Conservation (phyloP, 106 monocot species). For the Phalaenopsis aphrodite region DNA sequence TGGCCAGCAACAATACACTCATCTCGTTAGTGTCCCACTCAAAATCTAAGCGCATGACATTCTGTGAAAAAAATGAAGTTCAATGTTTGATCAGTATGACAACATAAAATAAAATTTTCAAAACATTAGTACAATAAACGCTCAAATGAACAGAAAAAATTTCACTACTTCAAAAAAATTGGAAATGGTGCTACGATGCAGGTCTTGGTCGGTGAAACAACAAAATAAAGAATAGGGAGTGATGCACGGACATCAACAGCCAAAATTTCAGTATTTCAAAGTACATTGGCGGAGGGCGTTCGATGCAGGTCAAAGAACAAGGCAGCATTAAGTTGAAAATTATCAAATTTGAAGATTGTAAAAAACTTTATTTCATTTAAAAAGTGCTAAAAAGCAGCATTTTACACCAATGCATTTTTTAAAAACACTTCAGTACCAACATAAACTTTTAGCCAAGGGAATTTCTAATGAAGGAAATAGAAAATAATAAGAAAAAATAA, state of each 20-base stretch:
- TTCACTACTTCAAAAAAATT: neutral
- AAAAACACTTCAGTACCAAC: too few species aligned
- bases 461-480: too few species aligned
- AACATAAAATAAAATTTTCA: neutral
- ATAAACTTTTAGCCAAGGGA: too few species aligned
- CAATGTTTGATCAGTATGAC: neutral
- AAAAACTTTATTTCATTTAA: neutral
- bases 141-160: neutral
- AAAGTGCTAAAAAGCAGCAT: neutral
- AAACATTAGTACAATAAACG: neutral
- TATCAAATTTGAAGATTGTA: neutral
- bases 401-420: neutral
- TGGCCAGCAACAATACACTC: conserved; percentile 77
- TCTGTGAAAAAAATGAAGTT: conserved; percentile 31
- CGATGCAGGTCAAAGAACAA: too few species aligned
- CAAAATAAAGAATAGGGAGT: too few species aligned
- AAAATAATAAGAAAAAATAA: too few species aligned
- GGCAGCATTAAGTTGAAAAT: too few species aligned
- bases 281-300: too few species aligned
- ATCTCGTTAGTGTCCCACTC: conserved; percentile 94
- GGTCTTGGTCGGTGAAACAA: too few species aligned
- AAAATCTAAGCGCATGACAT: conserved; percentile 72
- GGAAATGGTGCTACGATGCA: neutral
- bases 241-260: too few species aligned
- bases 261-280: too few species aligned